phyloP scores from a whole-genome alignment of 345 rosid species.

The Cardamine resedifolia region DNA sequence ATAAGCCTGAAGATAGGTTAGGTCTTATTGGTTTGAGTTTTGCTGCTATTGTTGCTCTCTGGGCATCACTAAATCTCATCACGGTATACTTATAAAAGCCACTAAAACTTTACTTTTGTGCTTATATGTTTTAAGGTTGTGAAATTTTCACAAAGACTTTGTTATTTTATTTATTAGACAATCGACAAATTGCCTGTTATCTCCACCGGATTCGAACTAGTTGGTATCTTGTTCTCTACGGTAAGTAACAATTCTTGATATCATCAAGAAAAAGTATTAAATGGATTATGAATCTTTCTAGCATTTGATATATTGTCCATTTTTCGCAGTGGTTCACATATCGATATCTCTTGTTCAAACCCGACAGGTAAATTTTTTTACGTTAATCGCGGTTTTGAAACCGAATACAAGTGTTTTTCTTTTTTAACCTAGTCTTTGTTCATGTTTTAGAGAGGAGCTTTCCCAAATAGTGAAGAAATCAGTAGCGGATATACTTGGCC shows the following conservation, averaged over 20 bases:
- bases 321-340: slow-evolving; percentile 80
- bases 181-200: slow-evolving; percentile 78
- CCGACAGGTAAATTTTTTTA: slow-evolving; percentile 50
- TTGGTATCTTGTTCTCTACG: slow-evolving; percentile 73
- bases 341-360: slow-evolving; percentile 91
- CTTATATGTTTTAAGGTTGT: slow-evolving; percentile 1
- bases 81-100: no score
- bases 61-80: slow-evolving; percentile 73
- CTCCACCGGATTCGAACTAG: slow-evolving; percentile 62
- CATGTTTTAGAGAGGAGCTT: slow-evolving; percentile 66
- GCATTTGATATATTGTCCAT: not conserved
- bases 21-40: slow-evolving; percentile 78
- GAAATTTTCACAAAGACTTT: not conserved
- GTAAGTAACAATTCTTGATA: slow-evolving; percentile 43
- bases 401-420: not conserved
- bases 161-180: slow-evolving; percentile 44
- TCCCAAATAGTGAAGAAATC: slow-evolving; percentile 60
- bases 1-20: slow-evolving; percentile 71
- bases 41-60: slow-evolving; percentile 62
- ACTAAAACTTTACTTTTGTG: no score
- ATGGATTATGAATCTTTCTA: not conserved
- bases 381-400: not conserved
- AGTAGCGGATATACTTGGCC: slow-evolving; percentile 61
- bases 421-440: not conserved
- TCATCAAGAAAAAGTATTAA: not conserved